Evolutionary conservation across 495 filamentous ascomycete genomes (phyloP).

Genomic region (Neurospora tetrasperma): DNA sequence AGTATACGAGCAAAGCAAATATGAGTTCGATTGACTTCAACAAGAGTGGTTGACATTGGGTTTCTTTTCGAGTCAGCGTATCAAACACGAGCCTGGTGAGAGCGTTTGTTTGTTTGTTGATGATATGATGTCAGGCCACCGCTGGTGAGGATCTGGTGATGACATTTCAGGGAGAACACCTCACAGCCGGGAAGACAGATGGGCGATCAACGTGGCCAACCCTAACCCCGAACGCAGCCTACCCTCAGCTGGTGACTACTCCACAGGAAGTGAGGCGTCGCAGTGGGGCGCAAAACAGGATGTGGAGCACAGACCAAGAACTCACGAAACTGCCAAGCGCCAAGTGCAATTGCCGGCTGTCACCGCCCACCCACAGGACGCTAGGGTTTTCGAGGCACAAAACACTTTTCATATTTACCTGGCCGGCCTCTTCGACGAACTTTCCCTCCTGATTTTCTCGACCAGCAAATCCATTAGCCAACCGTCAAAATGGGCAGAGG

Average conservation of each 20-base stretch:
- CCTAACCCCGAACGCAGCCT: not conserved
- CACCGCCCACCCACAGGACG: constrained; percentile 15
- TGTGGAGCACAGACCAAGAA: not conserved
- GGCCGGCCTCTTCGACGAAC: constrained; percentile 9
- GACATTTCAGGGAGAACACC: not conserved
- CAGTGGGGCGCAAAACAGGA: not conserved
- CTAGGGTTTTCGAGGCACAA: constrained; percentile 27
- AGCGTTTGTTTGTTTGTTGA: not conserved
- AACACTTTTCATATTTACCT: constrained; percentile 18
- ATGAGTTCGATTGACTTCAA: not conserved
- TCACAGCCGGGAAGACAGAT: not conserved
- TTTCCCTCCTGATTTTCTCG: constrained; percentile 18
- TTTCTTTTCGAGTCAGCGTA: not conserved
- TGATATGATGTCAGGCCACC: not conserved
- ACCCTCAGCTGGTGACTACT: not conserved
- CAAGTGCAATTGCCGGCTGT: constrained; percentile 9
- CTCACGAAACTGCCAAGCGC: constrained; percentile 6
- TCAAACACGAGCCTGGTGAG: not conserved
- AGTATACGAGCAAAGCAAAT: not conserved
- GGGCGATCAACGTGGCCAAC: not conserved
- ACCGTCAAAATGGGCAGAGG: constrained; percentile 38
- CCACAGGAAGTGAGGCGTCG: not conserved
- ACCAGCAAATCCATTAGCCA: constrained; percentile 23
- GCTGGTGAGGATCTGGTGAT: not conserved
- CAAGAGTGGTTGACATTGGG: not conserved